Conservation (phyloP, 139 green algal genomes). For the Zygnema circumcarinatum region DNA sequence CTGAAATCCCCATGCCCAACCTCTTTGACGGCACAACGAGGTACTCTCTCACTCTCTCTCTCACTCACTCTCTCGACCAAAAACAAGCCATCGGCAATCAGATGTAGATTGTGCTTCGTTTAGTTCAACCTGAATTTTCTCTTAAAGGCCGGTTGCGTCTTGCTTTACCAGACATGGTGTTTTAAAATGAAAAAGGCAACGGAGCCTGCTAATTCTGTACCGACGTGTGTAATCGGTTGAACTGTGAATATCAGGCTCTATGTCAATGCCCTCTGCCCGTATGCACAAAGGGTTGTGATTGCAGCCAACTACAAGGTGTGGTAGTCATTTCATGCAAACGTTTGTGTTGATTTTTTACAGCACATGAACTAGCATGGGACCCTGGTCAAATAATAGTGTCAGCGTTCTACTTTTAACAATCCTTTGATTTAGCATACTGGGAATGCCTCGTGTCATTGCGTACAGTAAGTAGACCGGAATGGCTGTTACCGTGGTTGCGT, state of each 20-base stretch:
- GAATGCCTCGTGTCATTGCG: background rate
- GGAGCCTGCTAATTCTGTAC: background rate
- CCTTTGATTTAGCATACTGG: background rate
- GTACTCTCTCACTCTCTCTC: background rate
- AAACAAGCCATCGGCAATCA: background rate
- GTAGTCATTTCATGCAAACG: background rate
- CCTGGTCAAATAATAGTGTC: too few relatives aligned
- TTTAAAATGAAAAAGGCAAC: background rate
- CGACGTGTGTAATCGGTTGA: background rate
- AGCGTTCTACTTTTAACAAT: background rate
- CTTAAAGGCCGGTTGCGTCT: too few relatives aligned
- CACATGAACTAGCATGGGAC: too few relatives aligned
- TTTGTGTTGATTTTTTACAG: background rate
- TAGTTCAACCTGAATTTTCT: background rate
- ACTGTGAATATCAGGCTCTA: constrained; percentile 13
- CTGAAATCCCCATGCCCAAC: background rate
- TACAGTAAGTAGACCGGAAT: background rate
- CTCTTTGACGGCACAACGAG: constrained; percentile 16
- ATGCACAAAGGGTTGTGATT: constrained; percentile 2
- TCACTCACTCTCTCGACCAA: background rate
- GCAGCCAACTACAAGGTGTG: constrained; percentile 15
- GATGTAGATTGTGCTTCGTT: background rate
- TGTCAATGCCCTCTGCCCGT: background rate
- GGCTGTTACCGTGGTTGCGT: background rate
- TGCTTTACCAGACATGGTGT: too few relatives aligned